These are phyloP conservation scores for rapeseed (Brassica napus) DNA, from an alignment of 345 rosid species.

Conservation along the genomic window Da-Ae NC_063443.1:8669001-8669500, in stretches of 20 bases:
- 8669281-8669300: not conserved
- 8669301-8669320: conserved; percentile 53
- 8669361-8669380: conserved; percentile 67
- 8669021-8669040: conserved; percentile 82
- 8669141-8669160: conserved; percentile 89
- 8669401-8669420: conserved; percentile 67
- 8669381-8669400: conserved; percentile 90
- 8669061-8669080: conserved; percentile 87
- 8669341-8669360: conserved; percentile 54
- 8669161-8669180: conserved; percentile 56
- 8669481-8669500: conserved; percentile 50
- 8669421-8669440: conserved; percentile 41
- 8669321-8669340: conserved; percentile 71
- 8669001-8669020: conserved; percentile 86
- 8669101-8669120: conserved; percentile 97
- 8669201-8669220: conserved; percentile 33
- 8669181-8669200: conserved; percentile 25
- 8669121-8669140: conserved; percentile 99
- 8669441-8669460: conserved; percentile 16
- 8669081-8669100: conserved; percentile 83
- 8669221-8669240: conserved; percentile 21
- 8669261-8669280: not conserved
- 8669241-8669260: conserved; percentile 41
- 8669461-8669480: conserved; percentile 37
- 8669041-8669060: conserved; percentile 96